phyloP scores from a whole-genome alignment of 805 yeast genomes.

The Candida endomychidarum region DNA sequence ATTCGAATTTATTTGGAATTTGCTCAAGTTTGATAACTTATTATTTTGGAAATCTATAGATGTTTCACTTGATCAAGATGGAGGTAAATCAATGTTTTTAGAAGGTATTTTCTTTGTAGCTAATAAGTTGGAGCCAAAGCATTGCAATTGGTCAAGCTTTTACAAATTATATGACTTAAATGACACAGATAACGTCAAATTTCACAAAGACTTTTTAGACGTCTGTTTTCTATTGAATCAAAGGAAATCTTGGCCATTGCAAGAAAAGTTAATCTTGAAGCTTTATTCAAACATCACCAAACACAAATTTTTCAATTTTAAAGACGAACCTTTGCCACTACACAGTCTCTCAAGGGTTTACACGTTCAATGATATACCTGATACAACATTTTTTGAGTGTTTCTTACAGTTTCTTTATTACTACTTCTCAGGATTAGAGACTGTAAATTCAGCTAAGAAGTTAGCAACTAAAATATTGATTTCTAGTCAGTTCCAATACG shows the following conservation, averaged over 20 bases:
- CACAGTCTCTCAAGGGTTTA: constrained; percentile 16
- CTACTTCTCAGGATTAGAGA: constrained; percentile 28
- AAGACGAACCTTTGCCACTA: constrained; percentile 32
- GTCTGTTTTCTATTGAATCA: constrained; percentile 25
- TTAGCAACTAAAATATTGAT: constrained; percentile 37
- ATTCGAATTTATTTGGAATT: constrained; percentile 8
- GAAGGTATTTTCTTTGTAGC: constrained; percentile 13
- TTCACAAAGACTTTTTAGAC: constrained; percentile 21
- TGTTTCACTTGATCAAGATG: not conserved
- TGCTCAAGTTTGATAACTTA: constrained; percentile 7
- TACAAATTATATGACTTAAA: constrained; percentile 21
- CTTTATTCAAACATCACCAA: constrained; percentile 31
- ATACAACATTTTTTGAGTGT: constrained; percentile 31
- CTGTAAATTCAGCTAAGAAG: constrained; percentile 22
- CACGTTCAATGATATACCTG: constrained; percentile 28
- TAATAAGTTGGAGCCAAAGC: constrained; percentile 8
- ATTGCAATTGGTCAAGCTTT: constrained; percentile 26
- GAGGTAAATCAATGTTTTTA: constrained; percentile 3
- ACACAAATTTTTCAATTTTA: constrained; percentile 36
- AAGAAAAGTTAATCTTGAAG: constrained; percentile 29
- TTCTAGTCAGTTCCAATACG: constrained; percentile 36
- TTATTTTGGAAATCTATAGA: constrained; percentile 11
- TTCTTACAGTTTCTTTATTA: constrained; percentile 37
- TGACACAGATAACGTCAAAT: constrained; percentile 17
- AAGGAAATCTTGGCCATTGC: constrained; percentile 17